Evolutionary conservation across 257 asterid genomes (phyloP).

Genomic region (Eucommia ulmoides): DNA sequence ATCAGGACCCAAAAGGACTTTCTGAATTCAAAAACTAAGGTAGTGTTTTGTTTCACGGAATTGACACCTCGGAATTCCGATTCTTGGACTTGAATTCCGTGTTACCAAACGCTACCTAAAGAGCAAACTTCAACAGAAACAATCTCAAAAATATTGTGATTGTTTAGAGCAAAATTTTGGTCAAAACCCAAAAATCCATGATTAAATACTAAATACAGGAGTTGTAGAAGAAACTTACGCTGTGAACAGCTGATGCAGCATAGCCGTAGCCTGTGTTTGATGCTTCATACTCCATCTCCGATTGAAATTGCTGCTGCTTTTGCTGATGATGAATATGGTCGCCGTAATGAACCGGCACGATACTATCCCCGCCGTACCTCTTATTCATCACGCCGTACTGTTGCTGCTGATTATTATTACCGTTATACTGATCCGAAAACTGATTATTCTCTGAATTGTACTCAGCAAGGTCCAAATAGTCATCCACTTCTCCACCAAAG

Average conservation of each 20-base stretch:
- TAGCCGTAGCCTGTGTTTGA: conserved; percentile 25
- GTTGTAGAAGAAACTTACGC: conserved; percentile 32
- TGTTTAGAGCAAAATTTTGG: too few species aligned
- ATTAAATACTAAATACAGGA: too few species aligned
- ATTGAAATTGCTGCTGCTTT: conserved; percentile 22
- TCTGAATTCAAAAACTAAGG: too few species aligned
- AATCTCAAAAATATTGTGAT: too few species aligned
- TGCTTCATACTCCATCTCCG: conserved; percentile 29
- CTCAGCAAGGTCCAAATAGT: conserved; percentile 47
- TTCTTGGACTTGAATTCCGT: too few species aligned
- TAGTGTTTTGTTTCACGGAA: too few species aligned
- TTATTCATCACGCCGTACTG: conserved; percentile 22
- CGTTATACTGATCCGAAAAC: conserved; percentile 17
- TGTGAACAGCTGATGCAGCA: conserved; percentile 34
- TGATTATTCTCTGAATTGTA: conserved; percentile 24
- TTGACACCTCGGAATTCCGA: too few species aligned
- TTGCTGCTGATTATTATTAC: conserved; percentile 25
- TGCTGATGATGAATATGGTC: conserved; percentile 16
- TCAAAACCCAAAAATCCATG: too few species aligned
- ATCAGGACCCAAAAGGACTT: too few species aligned
- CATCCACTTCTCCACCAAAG: conserved; percentile 37
- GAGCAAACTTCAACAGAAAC: too few species aligned
- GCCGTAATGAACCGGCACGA: conserved; percentile 32
- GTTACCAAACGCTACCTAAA: too few species aligned
- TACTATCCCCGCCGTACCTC: conserved; percentile 35